Evolutionary conservation across 345 rosid genomes (phyloP), one percentile per base, ranked within the genome.

Genomic region (Nasturtium officinale): DNA sequence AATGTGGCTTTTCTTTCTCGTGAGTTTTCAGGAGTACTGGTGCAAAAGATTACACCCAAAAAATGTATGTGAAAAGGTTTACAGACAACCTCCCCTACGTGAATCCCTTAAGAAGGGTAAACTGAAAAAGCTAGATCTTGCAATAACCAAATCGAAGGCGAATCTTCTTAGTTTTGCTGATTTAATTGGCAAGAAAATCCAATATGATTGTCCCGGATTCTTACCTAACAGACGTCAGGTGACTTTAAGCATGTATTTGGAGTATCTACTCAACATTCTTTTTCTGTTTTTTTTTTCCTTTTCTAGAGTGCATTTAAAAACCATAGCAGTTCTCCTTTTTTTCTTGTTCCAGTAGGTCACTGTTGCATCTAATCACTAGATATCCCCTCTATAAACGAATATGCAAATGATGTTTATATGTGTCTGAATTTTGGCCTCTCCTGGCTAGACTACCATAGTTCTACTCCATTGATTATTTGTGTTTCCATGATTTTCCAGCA

Each of bases 1-100:
- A 55, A 45, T 56, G 11, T 56, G 38, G 12, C 40, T 32, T 43
- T 71, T 71, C 38, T 66, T 66, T 68, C 37, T 17, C 63, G 26
- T 78, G 85, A 45, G 67, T 58, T 74, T 82, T 57, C 86, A 94
- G 99, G 96, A 91, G 80, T 91, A 87, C 77, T 94, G 99, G 99
- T 94, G 99, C 87, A 94, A 91, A 83, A 86, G 96, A 81, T 73
- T 82, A 84, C 99, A 94, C 69, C 99, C 99, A 13, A 91, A 94
- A 82, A 77, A 85, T 72, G 99, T 94, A 6, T 91, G 99, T 40
- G 99, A 91, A 77, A 91, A 91, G 83, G 98, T 94, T 69, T 94
- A 81, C 78, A 83, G 98, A 76, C 98, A 94, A 78, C 95, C 97
- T 82, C 85, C 92, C 26, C 55, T 94, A 72, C 90, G 89, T 26